These are phyloP conservation scores for Lomentospora prolificans DNA, from an alignment of 2,329 filamentous ascomycete species.

Conservation along the genomic window DNA sequence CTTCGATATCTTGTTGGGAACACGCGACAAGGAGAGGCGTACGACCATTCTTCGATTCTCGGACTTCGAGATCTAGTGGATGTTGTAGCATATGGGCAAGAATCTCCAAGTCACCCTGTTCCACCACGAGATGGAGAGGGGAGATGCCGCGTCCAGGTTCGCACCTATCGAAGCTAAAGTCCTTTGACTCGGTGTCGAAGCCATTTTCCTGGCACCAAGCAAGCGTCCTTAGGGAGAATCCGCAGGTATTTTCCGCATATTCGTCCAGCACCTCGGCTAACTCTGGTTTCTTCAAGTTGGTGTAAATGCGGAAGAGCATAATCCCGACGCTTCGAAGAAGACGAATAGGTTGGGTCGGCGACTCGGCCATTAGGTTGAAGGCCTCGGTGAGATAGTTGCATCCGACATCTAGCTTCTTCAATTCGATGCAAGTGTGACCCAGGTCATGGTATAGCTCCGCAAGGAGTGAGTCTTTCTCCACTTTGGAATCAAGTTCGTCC, in stretches of 20 bases:
- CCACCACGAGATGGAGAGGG: constrained; percentile 18
- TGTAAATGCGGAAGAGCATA: constrained; percentile 14
- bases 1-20: constrained; percentile 18
- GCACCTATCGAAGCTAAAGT: constrained; percentile 17
- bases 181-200: constrained; percentile 16
- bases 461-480: not conserved
- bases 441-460: constrained; percentile 18
- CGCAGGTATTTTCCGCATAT: constrained; percentile 6
- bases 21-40: constrained; percentile 22
- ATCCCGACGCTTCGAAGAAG: constrained; percentile 16
- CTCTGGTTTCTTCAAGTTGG: constrained; percentile 7
- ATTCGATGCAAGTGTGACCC: constrained; percentile 15
- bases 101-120: constrained; percentile 16
- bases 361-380: constrained; percentile 15
- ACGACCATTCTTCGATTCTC: constrained; percentile 12
- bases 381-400: constrained; percentile 15
- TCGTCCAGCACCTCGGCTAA: constrained; percentile 6
- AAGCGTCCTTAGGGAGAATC: constrained; percentile 13
- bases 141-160: constrained; percentile 14
- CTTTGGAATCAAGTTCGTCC: not conserved
- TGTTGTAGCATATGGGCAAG: constrained; percentile 17
- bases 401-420: constrained; percentile 13
- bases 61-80: constrained; percentile 15
- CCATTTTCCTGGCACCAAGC: constrained; percentile 19
- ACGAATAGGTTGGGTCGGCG: constrained; percentile 10